Percentiles rank a stretch among this genome's conserved stretches.
phyloP scores from a whole-genome alignment of 805 yeast genomes.

The Kregervanrija delftensis region DNA sequence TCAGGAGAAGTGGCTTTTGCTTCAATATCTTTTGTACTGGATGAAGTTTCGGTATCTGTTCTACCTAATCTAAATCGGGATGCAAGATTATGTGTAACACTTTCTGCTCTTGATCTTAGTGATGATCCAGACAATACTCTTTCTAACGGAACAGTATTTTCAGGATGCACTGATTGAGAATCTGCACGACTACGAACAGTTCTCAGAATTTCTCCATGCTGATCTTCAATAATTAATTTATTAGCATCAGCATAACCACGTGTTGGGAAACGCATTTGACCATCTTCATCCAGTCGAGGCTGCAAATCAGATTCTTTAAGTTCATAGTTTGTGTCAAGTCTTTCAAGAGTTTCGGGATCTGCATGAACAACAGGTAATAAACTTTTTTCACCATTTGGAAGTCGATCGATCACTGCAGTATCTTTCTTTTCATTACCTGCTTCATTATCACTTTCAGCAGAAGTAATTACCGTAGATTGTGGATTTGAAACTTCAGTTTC shows the following conservation, averaged over 20 bases:
- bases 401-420: slow-evolving; percentile 3
- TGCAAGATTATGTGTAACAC: slow-evolving; percentile 5
- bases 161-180: too few species aligned
- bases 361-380: slow-evolving; percentile 8
- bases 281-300: slow-evolving; percentile 29
- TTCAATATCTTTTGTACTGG: too few species aligned
- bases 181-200: slow-evolving; percentile 31
- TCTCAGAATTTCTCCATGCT: slow-evolving; percentile 72
- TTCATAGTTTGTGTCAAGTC: slow-evolving; percentile 13
- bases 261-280: slow-evolving; percentile 26
- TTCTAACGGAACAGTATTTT: slow-evolving; percentile 2
- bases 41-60: neutral
- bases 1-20: too few species aligned
- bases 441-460: neutral
- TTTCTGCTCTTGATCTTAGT: slow-evolving; percentile 7
- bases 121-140: neutral
- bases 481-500: neutral
- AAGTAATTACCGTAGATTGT: neutral
- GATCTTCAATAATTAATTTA: slow-evolving; percentile 70
- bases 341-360: slow-evolving; percentile 9
- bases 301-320: slow-evolving; percentile 21
- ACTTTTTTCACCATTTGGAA: slow-evolving; percentile 5
- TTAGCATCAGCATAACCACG: slow-evolving; percentile 65
- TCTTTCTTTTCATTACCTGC: neutral
- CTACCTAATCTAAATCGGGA: slow-evolving; percentile 6